Evolutionary conservation across 495 filamentous ascomycete genomes (phyloP), one percentile per base, ranked within the genome.

Genomic region (Penicillium pulvis): DNA sequence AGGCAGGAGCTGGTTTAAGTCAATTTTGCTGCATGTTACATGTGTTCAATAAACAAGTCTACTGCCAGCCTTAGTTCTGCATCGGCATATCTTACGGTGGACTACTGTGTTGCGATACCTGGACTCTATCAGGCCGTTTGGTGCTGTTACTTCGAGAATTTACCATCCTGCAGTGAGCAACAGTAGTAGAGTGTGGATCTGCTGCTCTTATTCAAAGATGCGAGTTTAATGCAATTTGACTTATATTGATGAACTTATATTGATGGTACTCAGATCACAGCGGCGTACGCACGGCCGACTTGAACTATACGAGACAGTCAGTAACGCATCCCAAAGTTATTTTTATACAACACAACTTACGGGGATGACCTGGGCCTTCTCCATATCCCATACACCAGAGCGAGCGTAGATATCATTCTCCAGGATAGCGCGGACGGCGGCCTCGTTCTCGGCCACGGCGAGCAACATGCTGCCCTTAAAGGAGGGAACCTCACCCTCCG

Each of bases 351-450:
- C n/a, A n/a, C n/a, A 56, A 51, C 30, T 17, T 67, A 80, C 79
- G 59, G 78, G 78, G 66, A 76, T 70, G 54, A 81, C 72, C 64
- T 80, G 72, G 41, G 89, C 87, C 67, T 90, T 92, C 17, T 87
- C 83, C 59, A 87, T 75, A 81, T 97, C 90, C 93, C 93, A 97
- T 14, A 97, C 90, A 0, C 83, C 87, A n/a, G 60, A 71, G 52
- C 66, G 74, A 17, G 77, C 74, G 65, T 96, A 96, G 7, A 91
- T 78, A 69, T 97, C 93, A 12, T 85, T 77, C 70, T 82, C 81
- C 47, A 97, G 65, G 9, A 80, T 63, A 67, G 87, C 77, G 41
- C 87, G 66, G 0, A 90, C 84, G 68, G 89, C 85, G 52, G 92
- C 91, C 66, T 83, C 86, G 16, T 75, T 85, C 51, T 83, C 79